Evolutionary conservation across 495 filamentous ascomycete genomes (phyloP).

Genomic region (Talaromyces stipitatus): DNA sequence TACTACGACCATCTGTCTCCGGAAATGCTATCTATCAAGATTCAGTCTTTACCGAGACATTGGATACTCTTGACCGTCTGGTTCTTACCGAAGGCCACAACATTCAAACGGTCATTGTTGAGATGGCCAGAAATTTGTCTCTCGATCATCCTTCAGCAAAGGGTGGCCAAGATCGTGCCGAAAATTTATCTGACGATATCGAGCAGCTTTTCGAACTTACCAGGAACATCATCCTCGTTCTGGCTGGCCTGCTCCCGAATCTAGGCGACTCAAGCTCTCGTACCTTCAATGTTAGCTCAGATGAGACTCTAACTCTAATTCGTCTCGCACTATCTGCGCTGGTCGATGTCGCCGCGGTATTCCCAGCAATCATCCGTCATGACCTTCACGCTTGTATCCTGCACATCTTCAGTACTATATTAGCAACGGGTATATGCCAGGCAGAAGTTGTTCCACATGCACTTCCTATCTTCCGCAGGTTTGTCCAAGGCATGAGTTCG

Average conservation of each 20-base stretch:
- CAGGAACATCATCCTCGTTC: slow-evolving; percentile 85
- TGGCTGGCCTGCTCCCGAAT: slow-evolving; percentile 80
- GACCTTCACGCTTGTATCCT: slow-evolving; percentile 95
- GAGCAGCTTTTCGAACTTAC: slow-evolving; percentile 97
- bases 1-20: slow-evolving; percentile 87
- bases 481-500: slow-evolving; percentile 63
- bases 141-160: slow-evolving; percentile 85
- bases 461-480: slow-evolving; percentile 85
- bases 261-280: slow-evolving; percentile 67
- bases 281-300: slow-evolving; percentile 48
- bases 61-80: slow-evolving; percentile 90
- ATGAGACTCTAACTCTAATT: slow-evolving; percentile 79
- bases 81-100: slow-evolving; percentile 82
- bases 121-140: slow-evolving; percentile 84
- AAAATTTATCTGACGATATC: slow-evolving; percentile 88
- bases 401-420: slow-evolving; percentile 91
- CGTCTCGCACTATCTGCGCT: slow-evolving; percentile 74
- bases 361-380: slow-evolving; percentile 91
- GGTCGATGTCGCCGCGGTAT: slow-evolving; percentile 88
- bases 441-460: slow-evolving; percentile 81
- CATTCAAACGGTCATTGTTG: slow-evolving; percentile 87
- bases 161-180: slow-evolving; percentile 52
- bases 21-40: slow-evolving; percentile 95
- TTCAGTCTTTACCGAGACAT: slow-evolving; percentile 92
- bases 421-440: slow-evolving; percentile 81